These are phyloP conservation scores for Neonectria faginata DNA, from an alignment of 2,329 filamentous ascomycete species.

Conservation along the genomic window DNA sequence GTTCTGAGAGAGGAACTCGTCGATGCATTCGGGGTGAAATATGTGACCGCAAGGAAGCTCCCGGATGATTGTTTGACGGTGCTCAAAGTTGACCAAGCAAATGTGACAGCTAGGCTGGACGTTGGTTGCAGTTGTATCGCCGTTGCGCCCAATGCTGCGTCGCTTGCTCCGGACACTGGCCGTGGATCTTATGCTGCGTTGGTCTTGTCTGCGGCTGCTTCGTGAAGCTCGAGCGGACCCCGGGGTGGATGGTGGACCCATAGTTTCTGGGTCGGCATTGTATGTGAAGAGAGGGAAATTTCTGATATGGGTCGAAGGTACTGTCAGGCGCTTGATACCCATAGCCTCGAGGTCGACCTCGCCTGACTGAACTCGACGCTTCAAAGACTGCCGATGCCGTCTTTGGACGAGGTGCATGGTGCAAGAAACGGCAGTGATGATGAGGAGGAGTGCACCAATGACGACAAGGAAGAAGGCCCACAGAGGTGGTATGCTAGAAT, in stretches of 20 bases:
- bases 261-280: conserved; percentile 63
- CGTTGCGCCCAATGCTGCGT: conserved; percentile 50
- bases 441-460: conserved; percentile 74
- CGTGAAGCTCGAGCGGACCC: conserved; percentile 48
- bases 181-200: conserved; percentile 46
- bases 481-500: conserved; percentile 72
- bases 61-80: conserved; percentile 77
- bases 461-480: conserved; percentile 85
- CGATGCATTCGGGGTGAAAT: conserved; percentile 92
- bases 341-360: conserved; percentile 89
- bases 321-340: conserved; percentile 84
- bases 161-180: conserved; percentile 53
- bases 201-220: conserved; percentile 48
- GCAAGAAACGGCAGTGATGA: conserved; percentile 75
- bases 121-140: conserved; percentile 62
- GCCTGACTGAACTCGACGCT: conserved; percentile 77
- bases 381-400: conserved; percentile 74
- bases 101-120: conserved; percentile 90
- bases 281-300: conserved; percentile 85
- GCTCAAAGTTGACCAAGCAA: conserved; percentile 84
- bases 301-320: conserved; percentile 78
- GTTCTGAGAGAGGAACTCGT: conserved; percentile 80
- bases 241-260: conserved; percentile 53
- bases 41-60: conserved; percentile 92
- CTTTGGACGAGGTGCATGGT: conserved; percentile 84